Conservation (phyloP, 2,329 filamentous ascomycete genomes). For the Diaporthe destruens region DNA sequence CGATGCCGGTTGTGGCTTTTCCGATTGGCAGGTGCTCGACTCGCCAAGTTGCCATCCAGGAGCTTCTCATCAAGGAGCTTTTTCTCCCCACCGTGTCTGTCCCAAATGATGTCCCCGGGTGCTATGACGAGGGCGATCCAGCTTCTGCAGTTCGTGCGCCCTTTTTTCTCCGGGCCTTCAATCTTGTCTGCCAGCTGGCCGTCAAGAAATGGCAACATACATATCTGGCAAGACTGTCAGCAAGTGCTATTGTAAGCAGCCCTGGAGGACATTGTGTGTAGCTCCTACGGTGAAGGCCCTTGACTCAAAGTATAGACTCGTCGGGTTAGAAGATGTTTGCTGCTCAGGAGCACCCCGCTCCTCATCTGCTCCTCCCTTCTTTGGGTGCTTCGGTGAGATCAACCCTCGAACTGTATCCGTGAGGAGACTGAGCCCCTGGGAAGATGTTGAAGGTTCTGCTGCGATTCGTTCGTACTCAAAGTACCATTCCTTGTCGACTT, state of each 20-base stretch:
- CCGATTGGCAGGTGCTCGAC: not conserved
- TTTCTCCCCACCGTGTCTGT: too few relatives aligned
- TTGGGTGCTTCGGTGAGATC: not conserved
- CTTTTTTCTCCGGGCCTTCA: not conserved
- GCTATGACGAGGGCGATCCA: constrained; percentile 10
- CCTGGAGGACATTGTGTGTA: not conserved
- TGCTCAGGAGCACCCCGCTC: not conserved
- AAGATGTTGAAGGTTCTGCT: not conserved
- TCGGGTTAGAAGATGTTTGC: not conserved
- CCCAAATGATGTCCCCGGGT: not conserved
- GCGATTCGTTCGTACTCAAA: not conserved
- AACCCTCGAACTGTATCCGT: not conserved
- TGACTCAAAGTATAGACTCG: not conserved
- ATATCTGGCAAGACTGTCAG: not conserved
- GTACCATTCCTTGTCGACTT: not conserved
- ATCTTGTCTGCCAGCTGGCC: not conserved
- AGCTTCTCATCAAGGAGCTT: not conserved
- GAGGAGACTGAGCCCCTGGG: too few relatives aligned
- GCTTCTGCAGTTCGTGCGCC: not conserved
- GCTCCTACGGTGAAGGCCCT: not conserved
- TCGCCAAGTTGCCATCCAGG: not conserved
- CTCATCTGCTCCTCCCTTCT: not conserved
- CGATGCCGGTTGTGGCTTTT: not conserved
- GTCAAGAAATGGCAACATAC: not conserved
- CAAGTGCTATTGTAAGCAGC: not conserved